phyloP scores from a whole-genome alignment of 306 rosid genomes.

The Potentilla sterilis region DNA sequence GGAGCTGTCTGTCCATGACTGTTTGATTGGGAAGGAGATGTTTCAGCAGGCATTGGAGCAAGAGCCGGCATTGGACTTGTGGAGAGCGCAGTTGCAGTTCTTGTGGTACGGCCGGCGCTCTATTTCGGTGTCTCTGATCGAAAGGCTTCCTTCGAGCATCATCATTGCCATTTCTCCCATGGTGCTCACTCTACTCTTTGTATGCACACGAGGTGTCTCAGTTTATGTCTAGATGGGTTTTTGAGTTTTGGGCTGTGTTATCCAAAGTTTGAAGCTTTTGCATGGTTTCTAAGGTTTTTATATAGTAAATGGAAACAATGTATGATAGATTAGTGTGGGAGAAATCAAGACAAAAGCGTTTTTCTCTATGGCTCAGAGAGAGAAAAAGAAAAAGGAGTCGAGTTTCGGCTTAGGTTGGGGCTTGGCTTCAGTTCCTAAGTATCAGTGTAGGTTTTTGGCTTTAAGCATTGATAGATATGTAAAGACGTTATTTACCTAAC shows the following conservation, averaged over 20 bases:
- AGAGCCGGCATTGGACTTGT: constrained; percentile 6
- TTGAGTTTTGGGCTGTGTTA: background rate
- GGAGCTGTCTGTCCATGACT: background rate
- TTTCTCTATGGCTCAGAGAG: background rate
- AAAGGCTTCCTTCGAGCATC: constrained; percentile 58
- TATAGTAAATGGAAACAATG: background rate
- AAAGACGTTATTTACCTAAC: constrained; percentile 18
- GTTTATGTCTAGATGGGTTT: background rate
- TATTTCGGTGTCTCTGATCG: constrained; percentile 44
- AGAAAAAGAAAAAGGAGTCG: background rate
- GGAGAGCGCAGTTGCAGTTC: constrained; percentile 34
- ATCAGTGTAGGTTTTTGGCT: too few relatives aligned
- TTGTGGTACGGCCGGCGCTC: constrained; percentile 66
- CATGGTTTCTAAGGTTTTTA: background rate
- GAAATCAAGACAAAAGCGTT: background rate
- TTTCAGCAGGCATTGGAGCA: background rate
- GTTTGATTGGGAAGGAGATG: background rate
- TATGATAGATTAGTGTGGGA: background rate
- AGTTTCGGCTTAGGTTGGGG: background rate
- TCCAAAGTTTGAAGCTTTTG: background rate
- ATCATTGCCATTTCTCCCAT: constrained; percentile 11
- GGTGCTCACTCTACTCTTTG: constrained; percentile 26
- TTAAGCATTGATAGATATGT: background rate
- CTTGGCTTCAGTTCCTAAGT: background rate
- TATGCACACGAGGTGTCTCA: background rate